Conservation (phyloP, 495 filamentous ascomycete species). For the Pseudoneurospora amorphoporcata region DNA sequence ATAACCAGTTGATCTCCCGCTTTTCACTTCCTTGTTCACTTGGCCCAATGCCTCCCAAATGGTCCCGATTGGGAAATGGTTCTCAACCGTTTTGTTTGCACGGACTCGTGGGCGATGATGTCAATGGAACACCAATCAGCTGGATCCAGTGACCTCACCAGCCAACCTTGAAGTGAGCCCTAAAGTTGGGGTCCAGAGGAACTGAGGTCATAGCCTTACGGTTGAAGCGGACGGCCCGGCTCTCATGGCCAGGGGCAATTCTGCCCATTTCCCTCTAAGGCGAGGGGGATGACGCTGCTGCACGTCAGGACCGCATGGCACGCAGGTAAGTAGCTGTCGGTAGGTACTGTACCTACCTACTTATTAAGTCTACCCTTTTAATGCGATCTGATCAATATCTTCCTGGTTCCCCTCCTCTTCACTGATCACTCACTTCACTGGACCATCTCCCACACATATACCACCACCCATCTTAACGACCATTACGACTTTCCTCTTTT, state of each 20-base stretch:
- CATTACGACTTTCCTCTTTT: neutral
- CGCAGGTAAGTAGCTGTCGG: neutral
- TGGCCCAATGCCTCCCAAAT: neutral
- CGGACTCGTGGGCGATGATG: neutral
- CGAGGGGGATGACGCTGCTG: constrained; percentile 1
- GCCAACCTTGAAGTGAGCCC: neutral
- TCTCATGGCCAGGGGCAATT: too few species aligned
- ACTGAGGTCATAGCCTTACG: neutral
- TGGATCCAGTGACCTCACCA: neutral
- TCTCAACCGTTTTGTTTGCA: neutral
- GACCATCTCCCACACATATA: neutral
- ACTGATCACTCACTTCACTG: neutral
- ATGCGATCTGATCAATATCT: neutral
- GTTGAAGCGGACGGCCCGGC: neutral
- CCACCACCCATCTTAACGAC: neutral
- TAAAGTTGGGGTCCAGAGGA: neutral
- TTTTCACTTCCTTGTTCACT: neutral
- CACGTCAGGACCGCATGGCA: neutral
- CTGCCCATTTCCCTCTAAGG: too few species aligned
- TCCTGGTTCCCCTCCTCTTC: neutral
- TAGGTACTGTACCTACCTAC: neutral
- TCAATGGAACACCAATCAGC: neutral
- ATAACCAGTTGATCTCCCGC: neutral
- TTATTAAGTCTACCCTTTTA: neutral
- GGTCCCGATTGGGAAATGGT: neutral